These are phyloP conservation scores for Pleurotus salmoneostramineus DNA, from an alignment of 768 basidiomycete genomes.

Conservation along the genomic window DNA sequence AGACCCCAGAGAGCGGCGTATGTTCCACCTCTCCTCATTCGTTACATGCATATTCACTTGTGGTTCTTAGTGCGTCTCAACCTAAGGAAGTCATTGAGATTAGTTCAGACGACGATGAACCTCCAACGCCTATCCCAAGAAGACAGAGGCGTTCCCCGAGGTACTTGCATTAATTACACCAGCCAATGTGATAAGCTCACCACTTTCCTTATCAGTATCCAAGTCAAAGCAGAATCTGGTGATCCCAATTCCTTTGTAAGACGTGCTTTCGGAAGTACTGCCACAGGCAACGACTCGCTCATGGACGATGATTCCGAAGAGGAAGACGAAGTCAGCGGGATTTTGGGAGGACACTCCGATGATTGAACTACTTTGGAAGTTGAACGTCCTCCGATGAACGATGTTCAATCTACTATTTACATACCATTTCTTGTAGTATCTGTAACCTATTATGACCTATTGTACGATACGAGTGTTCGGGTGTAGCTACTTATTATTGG, in stretches of 20 bases:
- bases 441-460: not conserved
- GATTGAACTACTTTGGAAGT: no score
- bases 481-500: not conserved
- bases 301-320: conserved; percentile 47
- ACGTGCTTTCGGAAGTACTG: conserved; percentile 25
- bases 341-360: conserved; percentile 13
- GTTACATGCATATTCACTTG: not conserved
- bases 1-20: conserved; percentile 61
- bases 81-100: conserved; percentile 35
- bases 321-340: conserved; percentile 46
- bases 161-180: not conserved
- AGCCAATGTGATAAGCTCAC: conserved; percentile 8
- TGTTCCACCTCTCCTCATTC: conserved; percentile 18
- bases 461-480: not conserved
- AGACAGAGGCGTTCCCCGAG: conserved; percentile 11
- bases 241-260: conserved; percentile 33
- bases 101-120: conserved; percentile 35
- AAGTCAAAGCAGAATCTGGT: conserved; percentile 30
- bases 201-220: not conserved
- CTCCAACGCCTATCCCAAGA: conserved; percentile 15
- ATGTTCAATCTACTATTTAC: no score
- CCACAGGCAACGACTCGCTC: conserved; percentile 40
- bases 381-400: no score
- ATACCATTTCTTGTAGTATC: no score
- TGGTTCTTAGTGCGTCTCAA: conserved; percentile 30